Evolutionary conservation across 495 filamentous ascomycete genomes (phyloP).

Genomic region (Penicillium chermesinum): DNA sequence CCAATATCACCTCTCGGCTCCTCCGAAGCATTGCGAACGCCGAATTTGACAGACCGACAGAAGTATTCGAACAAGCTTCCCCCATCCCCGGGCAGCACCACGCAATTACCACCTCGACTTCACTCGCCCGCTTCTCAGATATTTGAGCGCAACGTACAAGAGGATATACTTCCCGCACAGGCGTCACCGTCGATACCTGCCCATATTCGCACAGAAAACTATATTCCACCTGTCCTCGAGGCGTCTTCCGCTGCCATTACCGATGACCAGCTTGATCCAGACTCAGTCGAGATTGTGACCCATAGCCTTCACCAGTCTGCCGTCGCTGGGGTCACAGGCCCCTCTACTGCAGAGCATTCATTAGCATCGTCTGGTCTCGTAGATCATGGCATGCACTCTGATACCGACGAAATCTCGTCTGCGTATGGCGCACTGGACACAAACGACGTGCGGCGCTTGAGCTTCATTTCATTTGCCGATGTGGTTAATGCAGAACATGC

Average conservation of each 20-base stretch:
- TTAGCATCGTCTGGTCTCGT: constrained; percentile 26
- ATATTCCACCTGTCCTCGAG: constrained; percentile 85
- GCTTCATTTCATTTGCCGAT: constrained; percentile 92
- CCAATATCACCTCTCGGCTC: constrained; percentile 32
- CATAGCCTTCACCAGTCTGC: constrained; percentile 78
- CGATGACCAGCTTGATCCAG: constrained; percentile 46
- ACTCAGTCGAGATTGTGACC: constrained; percentile 84
- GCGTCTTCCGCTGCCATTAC: constrained; percentile 87
- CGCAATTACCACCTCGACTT: constrained; percentile 53
- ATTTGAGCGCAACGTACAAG: constrained; percentile 91
- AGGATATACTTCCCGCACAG: constrained; percentile 57
- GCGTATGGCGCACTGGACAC: constrained; percentile 54
- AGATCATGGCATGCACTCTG: constrained; percentile 52
- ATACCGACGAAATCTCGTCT: constrained; percentile 56
- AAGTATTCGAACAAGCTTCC: constrained; percentile 36
- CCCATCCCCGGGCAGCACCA: constrained; percentile 44
- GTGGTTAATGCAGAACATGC: constrained; percentile 86
- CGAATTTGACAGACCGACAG: constrained; percentile 16
- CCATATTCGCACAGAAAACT: constrained; percentile 87
- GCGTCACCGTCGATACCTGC: constrained; percentile 65
- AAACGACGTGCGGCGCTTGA: constrained; percentile 72
- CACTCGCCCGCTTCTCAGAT: constrained; percentile 74
- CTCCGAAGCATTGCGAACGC: constrained; percentile 30
- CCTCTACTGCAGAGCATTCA: constrained; percentile 29
- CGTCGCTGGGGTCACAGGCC: constrained; percentile 52